Percentiles rank a stretch among this genome's conserved stretches.
These are phyloP conservation scores for Chernovozyma aurita DNA, from an alignment of 1,139 yeast species.

Conservation along the genomic window DNA sequence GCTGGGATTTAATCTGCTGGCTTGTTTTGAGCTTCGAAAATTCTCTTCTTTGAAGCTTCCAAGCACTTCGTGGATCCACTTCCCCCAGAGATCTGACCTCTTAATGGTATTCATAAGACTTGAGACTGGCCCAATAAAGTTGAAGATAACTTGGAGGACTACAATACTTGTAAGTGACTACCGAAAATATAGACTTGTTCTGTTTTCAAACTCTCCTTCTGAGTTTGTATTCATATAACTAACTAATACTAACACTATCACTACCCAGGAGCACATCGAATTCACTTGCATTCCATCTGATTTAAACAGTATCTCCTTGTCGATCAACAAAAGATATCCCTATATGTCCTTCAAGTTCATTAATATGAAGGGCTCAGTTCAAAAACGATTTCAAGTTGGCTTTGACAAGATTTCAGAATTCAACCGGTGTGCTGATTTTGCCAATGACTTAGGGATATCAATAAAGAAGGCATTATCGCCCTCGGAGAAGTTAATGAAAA, in stretches of 20 bases:
- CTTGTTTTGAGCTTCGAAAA: background rate
- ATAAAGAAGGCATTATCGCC: background rate
- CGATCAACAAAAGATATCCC: conserved; percentile 4
- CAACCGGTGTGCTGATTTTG: conserved; percentile 9
- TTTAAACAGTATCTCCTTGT: background rate
- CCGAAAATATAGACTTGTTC: no score
- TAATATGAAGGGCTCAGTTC: background rate
- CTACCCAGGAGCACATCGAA: conserved; percentile 3
- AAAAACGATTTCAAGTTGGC: conserved; percentile 18
- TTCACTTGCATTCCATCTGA: conserved; percentile 1
- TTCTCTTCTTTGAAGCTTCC: conserved; percentile 3
- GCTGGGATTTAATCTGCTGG: no score
- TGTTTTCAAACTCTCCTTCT: no score
- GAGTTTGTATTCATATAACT: no score
- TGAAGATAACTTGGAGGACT: conserved; percentile 6
- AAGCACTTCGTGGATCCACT: conserved; percentile 5
- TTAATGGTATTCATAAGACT: background rate
- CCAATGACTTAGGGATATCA: conserved; percentile 5
- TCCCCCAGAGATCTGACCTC: conserved; percentile 6
- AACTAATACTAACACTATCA: no score
- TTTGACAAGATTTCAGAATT: conserved; percentile 10
- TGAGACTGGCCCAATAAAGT: background rate
- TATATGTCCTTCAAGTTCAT: conserved; percentile 5
- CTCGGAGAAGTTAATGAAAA: background rate
- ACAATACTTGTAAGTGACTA: conserved; percentile 4